Evolutionary conservation across 2,329 filamentous ascomycete species (phyloP), one percentile per base, ranked within the genome.

Genomic region (Mycosphaerelloides madeirae): DNA sequence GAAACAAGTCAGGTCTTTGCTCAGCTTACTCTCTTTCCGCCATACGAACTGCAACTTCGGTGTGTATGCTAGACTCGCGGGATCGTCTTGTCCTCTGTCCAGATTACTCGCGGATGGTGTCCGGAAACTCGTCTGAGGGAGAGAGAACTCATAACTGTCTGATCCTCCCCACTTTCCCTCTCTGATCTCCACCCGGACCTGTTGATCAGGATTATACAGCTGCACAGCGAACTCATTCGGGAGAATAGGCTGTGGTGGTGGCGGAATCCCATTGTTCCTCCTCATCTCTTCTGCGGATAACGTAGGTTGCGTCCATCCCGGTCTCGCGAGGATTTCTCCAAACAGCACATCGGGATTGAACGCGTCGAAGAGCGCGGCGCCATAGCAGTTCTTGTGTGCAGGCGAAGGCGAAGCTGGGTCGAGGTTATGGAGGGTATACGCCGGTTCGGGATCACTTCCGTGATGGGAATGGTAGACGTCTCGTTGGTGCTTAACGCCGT

Each of bases 161-260:
- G 81, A 83, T 48, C 81, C 84, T 50, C 84, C 89, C 84, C 89
- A 95, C 49, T 83, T 82, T 28, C 85, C 84, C 31, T 83, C 77
- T 55, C 85, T 80, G 58, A 83, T 78, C 56, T 78, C 81, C 29
- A 97, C 78, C 1, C 74, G 58, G 15, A 97, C 73, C 56, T 85
- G 78, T 66, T 93, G 88, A 64, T 97, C 91, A 0, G 93, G 93
- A 63, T 95, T 93, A 74, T 96, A 97, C 3, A 98, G 81, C 58
- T 91, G 84, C 31, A 97, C 77, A n/a, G 77, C 76, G 65, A 97
- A 95, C 41, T 80, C 74, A 44, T 83, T 82, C 0, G 91, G 90
- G 20, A 87, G 78, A 28, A 87, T 75, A 8, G 90, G 85, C 48
- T 84, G 77, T 1, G 84, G 83, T 13, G 77, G 78, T 16, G 78